phyloP scores from a whole-genome alignment of 2,329 filamentous ascomycete species.

The Coniochaeta sp. region DNA sequence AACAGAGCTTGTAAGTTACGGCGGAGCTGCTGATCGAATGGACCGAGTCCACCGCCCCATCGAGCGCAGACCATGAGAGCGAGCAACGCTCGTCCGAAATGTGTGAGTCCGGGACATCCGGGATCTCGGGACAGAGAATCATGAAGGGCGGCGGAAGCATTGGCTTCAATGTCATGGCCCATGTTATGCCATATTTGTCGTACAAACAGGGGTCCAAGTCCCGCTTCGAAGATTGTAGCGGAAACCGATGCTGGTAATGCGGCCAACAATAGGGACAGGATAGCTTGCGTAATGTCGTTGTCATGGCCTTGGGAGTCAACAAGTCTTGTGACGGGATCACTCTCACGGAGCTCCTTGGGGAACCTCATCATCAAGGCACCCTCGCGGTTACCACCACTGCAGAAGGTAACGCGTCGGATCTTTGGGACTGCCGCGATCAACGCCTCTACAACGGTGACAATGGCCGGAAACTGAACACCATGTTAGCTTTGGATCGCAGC shows the following conservation, averaged over 20 bases:
- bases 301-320: conserved; percentile 14
- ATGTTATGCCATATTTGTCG: conserved; percentile 43
- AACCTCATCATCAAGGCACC: conserved; percentile 72
- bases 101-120: conserved; percentile 64
- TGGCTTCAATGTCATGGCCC: conserved; percentile 42
- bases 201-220: conserved; percentile 37
- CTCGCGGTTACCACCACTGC: conserved; percentile 77
- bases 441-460: conserved; percentile 71
- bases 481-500: background rate
- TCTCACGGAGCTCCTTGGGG: conserved; percentile 47
- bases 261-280: conserved; percentile 29
- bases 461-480: conserved; percentile 68
- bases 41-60: conserved; percentile 59
- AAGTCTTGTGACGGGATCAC: conserved; percentile 48
- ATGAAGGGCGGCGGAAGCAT: conserved; percentile 65
- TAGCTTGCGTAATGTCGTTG: conserved; percentile 21
- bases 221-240: conserved; percentile 34
- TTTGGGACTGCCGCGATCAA: conserved; percentile 62
- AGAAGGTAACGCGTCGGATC: conserved; percentile 72
- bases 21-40: conserved; percentile 37
- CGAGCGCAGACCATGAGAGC: conserved; percentile 66
- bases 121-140: conserved; percentile 63
- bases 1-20: conserved; percentile 35
- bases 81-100: conserved; percentile 63
- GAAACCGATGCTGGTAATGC: conserved; percentile 33